These are phyloP conservation scores for Hericium rajendrae DNA, from an alignment of 768 basidiomycete genomes.

Conservation along the genomic window DNA sequence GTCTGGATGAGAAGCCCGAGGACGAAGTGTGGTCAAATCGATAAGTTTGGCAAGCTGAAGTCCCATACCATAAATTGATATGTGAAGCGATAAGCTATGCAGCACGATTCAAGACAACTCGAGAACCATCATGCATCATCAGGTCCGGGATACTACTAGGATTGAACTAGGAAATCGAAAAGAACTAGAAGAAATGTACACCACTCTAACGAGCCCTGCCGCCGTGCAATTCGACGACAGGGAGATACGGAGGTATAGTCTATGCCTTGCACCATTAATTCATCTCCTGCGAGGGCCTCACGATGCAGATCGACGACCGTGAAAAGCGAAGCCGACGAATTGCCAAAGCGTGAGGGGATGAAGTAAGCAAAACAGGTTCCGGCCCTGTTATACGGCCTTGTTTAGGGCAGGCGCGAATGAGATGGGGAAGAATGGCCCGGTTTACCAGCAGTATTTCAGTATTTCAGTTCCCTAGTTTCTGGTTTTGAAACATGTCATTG, in stretches of 20 bases:
- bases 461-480: too few species aligned
- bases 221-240: constrained; percentile 9
- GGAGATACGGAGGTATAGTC: constrained; percentile 17
- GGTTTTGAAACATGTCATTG: too few species aligned
- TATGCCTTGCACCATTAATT: constrained; percentile 17
- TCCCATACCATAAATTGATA: too few species aligned
- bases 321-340: constrained; percentile 6
- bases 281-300: constrained; percentile 17
- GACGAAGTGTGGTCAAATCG: too few species aligned
- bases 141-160: too few species aligned
- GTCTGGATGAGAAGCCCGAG: too few species aligned
- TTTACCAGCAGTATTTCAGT: too few species aligned
- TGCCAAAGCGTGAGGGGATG: constrained; percentile 12
- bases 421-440: background rate
- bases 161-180: too few species aligned
- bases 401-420: constrained; percentile 3
- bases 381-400: background rate
- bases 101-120: too few species aligned
- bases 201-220: constrained; percentile 16
- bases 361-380: background rate
- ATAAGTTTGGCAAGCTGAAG: too few species aligned
- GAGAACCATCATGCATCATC: too few species aligned
- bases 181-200: constrained; percentile 7
- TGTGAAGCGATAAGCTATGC: too few species aligned
- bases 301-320: constrained; percentile 8